Evolutionary conservation across 441 rosid genomes (phyloP), one percentile per base, ranked within the genome.

Genomic region (Pelargonium cotyledonis): DNA sequence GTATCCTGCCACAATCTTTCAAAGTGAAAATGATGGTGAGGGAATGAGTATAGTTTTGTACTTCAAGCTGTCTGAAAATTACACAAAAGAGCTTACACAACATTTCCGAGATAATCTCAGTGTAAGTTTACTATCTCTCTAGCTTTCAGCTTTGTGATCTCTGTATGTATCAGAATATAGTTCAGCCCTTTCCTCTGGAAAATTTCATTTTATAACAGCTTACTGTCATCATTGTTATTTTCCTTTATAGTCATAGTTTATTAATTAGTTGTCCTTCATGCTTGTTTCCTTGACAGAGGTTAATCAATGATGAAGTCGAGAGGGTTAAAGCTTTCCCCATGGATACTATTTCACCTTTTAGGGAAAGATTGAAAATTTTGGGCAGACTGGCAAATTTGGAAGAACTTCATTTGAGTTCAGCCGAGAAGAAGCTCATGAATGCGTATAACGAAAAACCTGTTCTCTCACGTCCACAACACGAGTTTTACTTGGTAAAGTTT

Each of bases 41-140:
- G 98, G 98, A 74, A 88, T 92, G 88, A 92, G 75, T 75, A 65
- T 92, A 81, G 96, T 92, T 65, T 75, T 92, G 81, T 92, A 88
- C 83, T 92, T 89, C 77, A 87, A 89, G 79, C 77, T 89, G 68
- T 92, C 96, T 11, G 89, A 89, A 62, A 82, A 72, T 79, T 88
- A 82, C 81, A 79, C 84, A 31, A 87, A 81, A 68, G 95, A 84
- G 71, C 82, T 89, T 51, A 85, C 94, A 3, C 77, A 72, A 63
- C 85, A 85, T 61, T 87, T 88, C 76, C 90, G 72, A 80, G 94
- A 91, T 69, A 84, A 84, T 77, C 77, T 91, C 67, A 79, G 51
- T 68, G 97, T 88, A 72, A 72, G 77, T 68, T 63, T 16, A 55
- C 64, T 44, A 29, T 58, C 29, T 69, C 10, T 47, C 46, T 46